Conservation (phyloP, 352 stramenopile genomes). For the Pythium dissotocum region DNA sequence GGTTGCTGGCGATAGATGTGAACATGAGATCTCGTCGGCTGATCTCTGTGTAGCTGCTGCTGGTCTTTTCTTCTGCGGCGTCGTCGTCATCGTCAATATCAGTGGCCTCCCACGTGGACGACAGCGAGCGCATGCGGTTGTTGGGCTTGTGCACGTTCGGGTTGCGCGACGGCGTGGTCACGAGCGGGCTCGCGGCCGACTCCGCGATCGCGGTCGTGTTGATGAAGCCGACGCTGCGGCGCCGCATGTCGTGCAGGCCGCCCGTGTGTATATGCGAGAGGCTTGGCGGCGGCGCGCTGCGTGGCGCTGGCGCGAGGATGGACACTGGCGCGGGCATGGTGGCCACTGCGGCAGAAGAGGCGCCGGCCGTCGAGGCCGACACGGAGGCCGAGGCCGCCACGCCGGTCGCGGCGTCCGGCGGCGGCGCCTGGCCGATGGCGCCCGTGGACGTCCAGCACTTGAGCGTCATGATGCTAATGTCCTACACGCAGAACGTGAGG, state of each 20-base stretch:
- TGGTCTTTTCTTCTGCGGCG: slow-evolving; percentile 35
- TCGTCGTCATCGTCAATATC: slow-evolving; percentile 50
- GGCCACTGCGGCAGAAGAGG: not conserved
- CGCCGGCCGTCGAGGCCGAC: not conserved
- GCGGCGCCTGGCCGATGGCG: slow-evolving; percentile 33
- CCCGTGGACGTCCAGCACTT: slow-evolving; percentile 51
- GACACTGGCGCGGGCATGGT: slow-evolving; percentile 8
- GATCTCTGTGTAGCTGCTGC: slow-evolving; percentile 17
- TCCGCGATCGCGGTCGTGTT: slow-evolving; percentile 17
- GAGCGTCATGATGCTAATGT: slow-evolving; percentile 45
- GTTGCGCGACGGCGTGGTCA: slow-evolving; percentile 29
- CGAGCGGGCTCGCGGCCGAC: slow-evolving; percentile 18
- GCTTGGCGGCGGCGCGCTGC: not conserved
- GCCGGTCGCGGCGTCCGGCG: slow-evolving; percentile 11
- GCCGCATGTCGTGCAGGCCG: slow-evolving; percentile 23
- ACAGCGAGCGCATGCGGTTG: slow-evolving; percentile 52
- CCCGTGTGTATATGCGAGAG: not conserved
- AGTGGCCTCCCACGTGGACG: slow-evolving; percentile 62
- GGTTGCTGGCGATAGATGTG: slow-evolving; percentile 25
- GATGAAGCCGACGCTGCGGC: slow-evolving; percentile 31
- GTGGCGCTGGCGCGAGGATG: slow-evolving; percentile 7
- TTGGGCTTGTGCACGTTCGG: slow-evolving; percentile 29
- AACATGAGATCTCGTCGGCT: slow-evolving; percentile 30
- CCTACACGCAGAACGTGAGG: not conserved
- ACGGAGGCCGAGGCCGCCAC: slow-evolving; percentile 5